A percentile compares a stretch with the other conserved stretches of the same genome.
Evolutionary conservation across 2,329 filamentous ascomycete genomes (phyloP).

Genomic region (Myriosclerotinia curreyana): DNA sequence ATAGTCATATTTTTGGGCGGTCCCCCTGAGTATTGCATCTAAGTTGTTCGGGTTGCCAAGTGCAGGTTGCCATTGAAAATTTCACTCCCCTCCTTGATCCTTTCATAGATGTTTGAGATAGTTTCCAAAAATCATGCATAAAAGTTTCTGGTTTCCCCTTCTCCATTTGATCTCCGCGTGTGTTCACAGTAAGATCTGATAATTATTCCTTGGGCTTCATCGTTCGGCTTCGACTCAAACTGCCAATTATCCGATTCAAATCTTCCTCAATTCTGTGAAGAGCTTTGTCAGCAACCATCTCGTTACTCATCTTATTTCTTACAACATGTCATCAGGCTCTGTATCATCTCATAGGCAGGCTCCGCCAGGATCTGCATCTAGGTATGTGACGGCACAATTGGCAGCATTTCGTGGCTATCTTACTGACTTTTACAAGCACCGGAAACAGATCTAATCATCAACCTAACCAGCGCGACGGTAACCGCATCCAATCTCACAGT

Average conservation of each 20-base stretch:
- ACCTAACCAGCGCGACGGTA: background rate
- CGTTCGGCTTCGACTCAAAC: too few species aligned
- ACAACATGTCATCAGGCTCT: conserved; percentile 8
- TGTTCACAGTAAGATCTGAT: background rate
- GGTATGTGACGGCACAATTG: background rate
- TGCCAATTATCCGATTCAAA: background rate
- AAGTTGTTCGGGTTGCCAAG: background rate
- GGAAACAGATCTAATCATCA: background rate
- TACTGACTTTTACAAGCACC: conserved; percentile 11
- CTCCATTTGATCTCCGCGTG: too few species aligned
- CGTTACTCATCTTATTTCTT: background rate
- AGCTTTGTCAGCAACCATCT: background rate
- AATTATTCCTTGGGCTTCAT: background rate
- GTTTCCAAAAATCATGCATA: background rate
- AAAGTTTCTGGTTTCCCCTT: background rate
- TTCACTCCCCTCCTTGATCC: background rate
- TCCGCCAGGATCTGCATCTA: background rate
- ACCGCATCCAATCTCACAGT: background rate
- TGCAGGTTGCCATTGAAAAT: background rate
- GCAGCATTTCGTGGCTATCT: background rate
- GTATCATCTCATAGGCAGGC: conserved; percentile 1
- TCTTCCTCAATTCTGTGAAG: background rate
- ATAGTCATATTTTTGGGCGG: background rate
- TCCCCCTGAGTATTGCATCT: background rate
- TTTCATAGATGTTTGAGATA: background rate